These are phyloP conservation scores for Lachnellula suecica DNA, from an alignment of 2,329 filamentous ascomycete species.

Conservation along the genomic window DNA sequence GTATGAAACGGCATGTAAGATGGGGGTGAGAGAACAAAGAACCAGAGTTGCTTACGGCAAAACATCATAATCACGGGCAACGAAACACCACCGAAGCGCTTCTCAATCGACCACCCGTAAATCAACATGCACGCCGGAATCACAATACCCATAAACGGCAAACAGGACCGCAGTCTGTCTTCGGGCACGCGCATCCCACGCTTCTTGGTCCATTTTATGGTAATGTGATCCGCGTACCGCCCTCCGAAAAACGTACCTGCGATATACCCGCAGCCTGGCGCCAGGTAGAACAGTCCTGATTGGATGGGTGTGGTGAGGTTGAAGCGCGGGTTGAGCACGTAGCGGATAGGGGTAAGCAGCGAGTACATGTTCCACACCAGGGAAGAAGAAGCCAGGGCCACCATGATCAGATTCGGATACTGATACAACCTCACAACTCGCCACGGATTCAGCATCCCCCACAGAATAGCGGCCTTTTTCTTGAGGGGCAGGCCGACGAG, in stretches of 20 bases:
- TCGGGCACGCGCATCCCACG: slow-evolving; percentile 64
- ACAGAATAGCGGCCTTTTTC: slow-evolving; percentile 53
- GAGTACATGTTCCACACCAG: slow-evolving; percentile 77
- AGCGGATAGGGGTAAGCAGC: slow-evolving; percentile 68
- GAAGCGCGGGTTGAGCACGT: slow-evolving; percentile 74
- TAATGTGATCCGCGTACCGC: slow-evolving; percentile 65
- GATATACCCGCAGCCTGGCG: slow-evolving; percentile 69
- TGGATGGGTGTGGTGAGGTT: slow-evolving; percentile 64
- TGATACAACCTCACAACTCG: slow-evolving; percentile 62
- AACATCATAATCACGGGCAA: slow-evolving; percentile 74
- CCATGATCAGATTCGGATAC: slow-evolving; percentile 67
- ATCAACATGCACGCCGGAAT: slow-evolving; percentile 65
- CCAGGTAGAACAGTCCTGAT: slow-evolving; percentile 71
- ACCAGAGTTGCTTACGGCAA: too few species aligned
- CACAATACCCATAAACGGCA: slow-evolving; percentile 55
- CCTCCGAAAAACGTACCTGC: slow-evolving; percentile 71
- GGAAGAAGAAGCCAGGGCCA: slow-evolving; percentile 57
- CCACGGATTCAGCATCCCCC: slow-evolving; percentile 65
- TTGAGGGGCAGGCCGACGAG: slow-evolving; percentile 51
- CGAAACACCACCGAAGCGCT: slow-evolving; percentile 49
- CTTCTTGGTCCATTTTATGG: slow-evolving; percentile 62
- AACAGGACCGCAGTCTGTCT: slow-evolving; percentile 61
- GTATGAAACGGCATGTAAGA: too few species aligned
- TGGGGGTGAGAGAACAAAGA: too few species aligned
- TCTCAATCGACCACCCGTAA: slow-evolving; percentile 63